Evolutionary conservation across 495 filamentous ascomycete genomes (phyloP), one percentile per base, ranked within the genome.

Genomic region (Podospora conica): DNA sequence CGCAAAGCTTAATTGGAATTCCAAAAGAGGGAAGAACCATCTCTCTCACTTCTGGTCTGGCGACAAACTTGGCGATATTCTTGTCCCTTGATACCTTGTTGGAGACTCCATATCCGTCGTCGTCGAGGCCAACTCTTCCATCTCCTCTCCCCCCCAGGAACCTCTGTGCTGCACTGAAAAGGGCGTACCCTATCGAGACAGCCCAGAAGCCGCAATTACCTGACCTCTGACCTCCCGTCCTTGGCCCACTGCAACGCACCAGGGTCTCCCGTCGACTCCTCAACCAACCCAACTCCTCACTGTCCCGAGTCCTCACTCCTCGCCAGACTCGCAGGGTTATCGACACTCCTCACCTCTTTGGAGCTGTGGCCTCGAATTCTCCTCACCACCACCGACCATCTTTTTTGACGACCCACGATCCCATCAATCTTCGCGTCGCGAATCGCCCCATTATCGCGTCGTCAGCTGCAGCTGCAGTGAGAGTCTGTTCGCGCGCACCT

Each of bases 1-100:
- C 33, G 53, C 58, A 56, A 59, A 56, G 60, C 68, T 74, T 73
- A 75, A 73, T 75, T 73, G 71, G 63, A 66, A 60, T 63, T 62
- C 63, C 65, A 23, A 63, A 66, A 66, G 25, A 61, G 68, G 61
- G 58, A 60, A 68, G 8, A 21, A 31, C n/a, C n/a, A 54, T 60
- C 54, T 48, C 24, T 29, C 53, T 31, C 60, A 21, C 20, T 18
- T 60, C 11, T 21, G 33, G 20, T 40, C 28, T 2, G 25, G 40
- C 33, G 31, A 15, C 31, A 33, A 33, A 4, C 31, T 33, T 33
- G 31, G 40, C 40, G 40, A 48, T 48, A 48, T n/a, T 48, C 15
- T 8, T 7, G 9, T 48, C 15, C n/a, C 40, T 48, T 48, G 40
- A 9, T 48, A 7, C 15, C 40, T 12, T 31, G 29, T 10, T 31